Base-by-base conservation (phyloP, 129 eudicot species). In the Lonicera japonica region DNA sequence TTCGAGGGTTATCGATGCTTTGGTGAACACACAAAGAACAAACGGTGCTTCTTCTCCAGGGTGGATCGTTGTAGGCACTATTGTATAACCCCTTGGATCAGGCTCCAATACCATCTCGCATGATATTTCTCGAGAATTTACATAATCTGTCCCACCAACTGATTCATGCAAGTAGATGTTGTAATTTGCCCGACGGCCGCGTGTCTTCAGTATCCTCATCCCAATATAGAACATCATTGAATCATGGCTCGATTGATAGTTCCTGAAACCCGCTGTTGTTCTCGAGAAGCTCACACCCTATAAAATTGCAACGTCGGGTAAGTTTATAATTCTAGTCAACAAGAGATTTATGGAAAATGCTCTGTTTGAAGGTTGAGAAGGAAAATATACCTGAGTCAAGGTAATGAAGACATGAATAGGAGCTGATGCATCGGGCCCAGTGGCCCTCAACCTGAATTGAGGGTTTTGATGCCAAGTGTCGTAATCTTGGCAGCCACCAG, bases 1-100 rank as follows among this genome's bases (percentile, higher is more conserved):
- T 73, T 94, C 99, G 43, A 94, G 94, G 60, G 83, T 77, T 59
- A 94, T 66, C 11, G 96, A 88, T 50, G 99, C 86, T 75, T 94
- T 94, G 8, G 99, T 94, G 70, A 94, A 94, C 34, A 94, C 99
- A n/a, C 96, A 94, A 38, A 94, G 95, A 47, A 94, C 99, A 74
- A 94, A 94, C 10, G 99, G 99, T 6, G 99, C 99, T 74, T 94
- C 99, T 85, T 94, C 99, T 60, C 99, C 99, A 0, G 99, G 99
- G 56, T 89, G 96, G 54, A 94, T 88, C 0, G 99, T 94, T 9
- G 99, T 94, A 11, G 99, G 99, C 56, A 94, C 99, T 57, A 94
- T 94, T 5, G 99, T 94, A 74, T 88, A 94, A 23, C 99, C 99
- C 79, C 64, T 85, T 0, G 96, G 96, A 67, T 94, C 99, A 9